Evolutionary conservation across 1,284 basidiomycete genomes (phyloP).

Genomic region (Albatrellus sp.): DNA sequence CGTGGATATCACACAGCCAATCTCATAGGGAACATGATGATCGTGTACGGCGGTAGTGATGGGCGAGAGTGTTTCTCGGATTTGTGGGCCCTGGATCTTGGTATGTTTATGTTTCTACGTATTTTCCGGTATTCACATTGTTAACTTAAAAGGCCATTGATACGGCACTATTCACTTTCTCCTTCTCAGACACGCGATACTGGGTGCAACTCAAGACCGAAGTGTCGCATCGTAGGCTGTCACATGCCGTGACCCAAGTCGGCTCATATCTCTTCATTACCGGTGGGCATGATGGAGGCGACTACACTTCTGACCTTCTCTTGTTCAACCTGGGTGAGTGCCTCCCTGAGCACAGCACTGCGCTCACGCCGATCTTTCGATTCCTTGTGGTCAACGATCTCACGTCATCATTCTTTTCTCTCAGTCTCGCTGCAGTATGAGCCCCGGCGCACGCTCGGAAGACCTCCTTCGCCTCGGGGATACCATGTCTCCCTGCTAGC

Average conservation of each 20-base stretch:
- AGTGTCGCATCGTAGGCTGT: conserved; percentile 58
- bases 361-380: background rate
- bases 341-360: background rate
- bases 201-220: conserved; percentile 58
- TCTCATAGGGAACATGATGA: conserved; percentile 74
- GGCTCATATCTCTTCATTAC: conserved; percentile 88
- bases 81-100: conserved; percentile 77
- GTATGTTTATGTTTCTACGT: conserved; percentile 30
- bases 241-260: conserved; percentile 82
- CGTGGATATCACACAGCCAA: conserved; percentile 90
- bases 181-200: conserved; percentile 42
- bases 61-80: conserved; percentile 75
- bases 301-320: conserved; percentile 72
- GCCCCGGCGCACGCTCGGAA: conserved; percentile 48
- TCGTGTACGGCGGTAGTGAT: conserved; percentile 74
- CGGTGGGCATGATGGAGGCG: conserved; percentile 76
- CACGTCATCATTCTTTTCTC: background rate
- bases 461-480: conserved; percentile 63
- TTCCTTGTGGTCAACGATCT: conserved; percentile 3
- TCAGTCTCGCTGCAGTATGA: conserved; percentile 58
- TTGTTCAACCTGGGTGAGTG: conserved; percentile 75
- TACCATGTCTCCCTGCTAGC: conserved; percentile 76
- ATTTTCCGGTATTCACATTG: background rate
- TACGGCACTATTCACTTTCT: no score
- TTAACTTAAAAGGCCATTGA: background rate